A percentile compares a stretch with the other conserved stretches of the same genome.
Conservation (phyloP, 2,329 filamentous ascomycete genomes). For the Cladosporium sp. region DNA sequence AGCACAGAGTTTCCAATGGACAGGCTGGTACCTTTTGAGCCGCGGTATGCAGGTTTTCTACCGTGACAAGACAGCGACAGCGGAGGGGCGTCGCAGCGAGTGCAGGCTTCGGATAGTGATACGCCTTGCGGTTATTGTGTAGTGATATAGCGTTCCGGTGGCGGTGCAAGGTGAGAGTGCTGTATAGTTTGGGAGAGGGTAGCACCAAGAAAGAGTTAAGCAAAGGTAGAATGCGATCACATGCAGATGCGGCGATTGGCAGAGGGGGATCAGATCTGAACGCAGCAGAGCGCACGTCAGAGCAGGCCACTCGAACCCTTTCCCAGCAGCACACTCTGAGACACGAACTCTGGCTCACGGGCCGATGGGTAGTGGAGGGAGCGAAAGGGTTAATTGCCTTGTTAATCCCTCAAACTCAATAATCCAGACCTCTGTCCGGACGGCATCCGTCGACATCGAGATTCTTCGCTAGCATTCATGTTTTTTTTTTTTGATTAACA, state of each 20-base stretch:
- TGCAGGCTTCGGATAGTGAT: not conserved
- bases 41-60: slow-evolving; percentile 8
- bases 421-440: not conserved
- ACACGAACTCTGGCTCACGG: slow-evolving; percentile 2
- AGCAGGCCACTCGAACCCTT: not conserved
- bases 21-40: not conserved
- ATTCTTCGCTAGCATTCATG: not conserved
- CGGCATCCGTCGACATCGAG: not conserved
- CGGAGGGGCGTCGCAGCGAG: slow-evolving; percentile 1
- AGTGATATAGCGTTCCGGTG: not conserved
- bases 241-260: slow-evolving; percentile 6
- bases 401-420: slow-evolving; percentile 16
- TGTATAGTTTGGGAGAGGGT: not conserved
- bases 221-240: slow-evolving; percentile 4
- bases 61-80: not conserved
- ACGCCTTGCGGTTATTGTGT: not conserved
- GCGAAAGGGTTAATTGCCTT: not conserved
- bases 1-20: not conserved
- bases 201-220: not conserved
- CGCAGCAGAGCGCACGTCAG: not conserved
- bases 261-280: slow-evolving; percentile 5
- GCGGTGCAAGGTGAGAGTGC: not conserved
- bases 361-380: not conserved
- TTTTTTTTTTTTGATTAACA: not conserved
- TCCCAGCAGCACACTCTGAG: not conserved